These are phyloP conservation scores for Pseudogymnoascus sp. DNA, from an alignment of 2,329 filamentous ascomycete genomes.

Conservation along the genomic window DNA sequence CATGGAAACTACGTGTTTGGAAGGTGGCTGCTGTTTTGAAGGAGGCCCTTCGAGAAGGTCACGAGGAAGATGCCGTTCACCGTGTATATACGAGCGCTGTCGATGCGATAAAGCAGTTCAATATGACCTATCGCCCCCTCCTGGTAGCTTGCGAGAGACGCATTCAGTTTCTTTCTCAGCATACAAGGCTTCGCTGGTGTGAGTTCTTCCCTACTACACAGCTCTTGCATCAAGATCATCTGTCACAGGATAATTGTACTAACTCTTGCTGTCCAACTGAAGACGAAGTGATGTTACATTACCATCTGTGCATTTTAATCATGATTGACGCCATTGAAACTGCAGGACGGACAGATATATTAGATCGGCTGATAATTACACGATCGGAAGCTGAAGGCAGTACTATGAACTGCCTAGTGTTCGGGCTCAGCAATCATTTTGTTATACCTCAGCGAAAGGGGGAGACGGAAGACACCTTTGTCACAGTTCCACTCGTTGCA, in stretches of 20 bases:
- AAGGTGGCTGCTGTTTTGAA: constrained; percentile 28
- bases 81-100: constrained; percentile 23
- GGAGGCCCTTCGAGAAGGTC: constrained; percentile 29
- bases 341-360: constrained; percentile 23
- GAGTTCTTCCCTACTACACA: constrained; percentile 19
- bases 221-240: neutral
- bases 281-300: constrained; percentile 28
- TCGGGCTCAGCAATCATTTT: constrained; percentile 26
- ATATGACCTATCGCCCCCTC: constrained; percentile 25
- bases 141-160: constrained; percentile 25
- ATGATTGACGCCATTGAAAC: constrained; percentile 26
- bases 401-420: constrained; percentile 25
- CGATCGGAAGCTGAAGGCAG: constrained; percentile 24
- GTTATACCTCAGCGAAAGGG: constrained; percentile 17
- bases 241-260: neutral
- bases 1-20: constrained; percentile 28
- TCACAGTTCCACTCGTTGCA: constrained; percentile 24
- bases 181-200: constrained; percentile 28
- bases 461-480: constrained; percentile 5
- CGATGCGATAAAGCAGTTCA: constrained; percentile 27
- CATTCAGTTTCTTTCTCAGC: constrained; percentile 27
- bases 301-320: constrained; percentile 26
- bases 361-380: constrained; percentile 21
- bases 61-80: constrained; percentile 26
- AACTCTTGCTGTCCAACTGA: neutral